These are phyloP conservation scores for Carpinus fangiana DNA, from an alignment of 306 rosid genomes.

Conservation along the genomic window DNA sequence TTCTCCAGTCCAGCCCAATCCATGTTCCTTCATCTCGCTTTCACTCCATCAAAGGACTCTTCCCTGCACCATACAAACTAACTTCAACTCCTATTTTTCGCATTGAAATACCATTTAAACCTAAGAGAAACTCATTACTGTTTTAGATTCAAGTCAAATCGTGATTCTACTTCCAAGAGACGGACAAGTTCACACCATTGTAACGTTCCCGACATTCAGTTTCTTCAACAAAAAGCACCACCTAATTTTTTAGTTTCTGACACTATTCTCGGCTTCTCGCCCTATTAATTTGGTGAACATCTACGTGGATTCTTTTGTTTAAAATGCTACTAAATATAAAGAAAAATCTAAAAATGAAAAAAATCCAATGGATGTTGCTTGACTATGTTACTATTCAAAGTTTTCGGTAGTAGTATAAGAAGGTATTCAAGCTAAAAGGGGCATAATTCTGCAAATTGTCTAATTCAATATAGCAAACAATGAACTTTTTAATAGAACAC, in stretches of 20 bases:
- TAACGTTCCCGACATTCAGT: not conserved
- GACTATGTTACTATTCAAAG: not conserved
- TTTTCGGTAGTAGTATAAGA: not conserved
- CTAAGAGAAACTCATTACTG: slow-evolving; percentile 1
- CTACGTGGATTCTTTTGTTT: not conserved
- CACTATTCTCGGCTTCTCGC: not conserved
- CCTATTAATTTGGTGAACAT: not conserved
- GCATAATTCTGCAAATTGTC: not conserved
- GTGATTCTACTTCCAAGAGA: not conserved
- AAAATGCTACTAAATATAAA: not conserved
- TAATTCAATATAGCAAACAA: not conserved
- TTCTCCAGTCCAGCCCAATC: not conserved
- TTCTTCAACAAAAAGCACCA: not conserved
- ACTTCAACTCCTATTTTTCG: slow-evolving; percentile 16
- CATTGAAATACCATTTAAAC: slow-evolving; percentile 13
- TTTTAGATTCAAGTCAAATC: not conserved
- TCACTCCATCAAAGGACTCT: not conserved
- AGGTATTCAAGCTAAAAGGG: not conserved
- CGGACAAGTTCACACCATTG: not conserved
- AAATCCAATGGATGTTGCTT: no score
- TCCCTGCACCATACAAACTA: slow-evolving; percentile 20
- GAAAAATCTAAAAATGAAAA: not conserved
- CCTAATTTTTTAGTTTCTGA: not conserved
- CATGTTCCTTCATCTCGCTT: slow-evolving; percentile 5
- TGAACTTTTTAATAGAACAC: not conserved